These are phyloP conservation scores for Alternaria solani DNA, from an alignment of 2,329 filamentous ascomycete species.

Conservation along the genomic window DNA sequence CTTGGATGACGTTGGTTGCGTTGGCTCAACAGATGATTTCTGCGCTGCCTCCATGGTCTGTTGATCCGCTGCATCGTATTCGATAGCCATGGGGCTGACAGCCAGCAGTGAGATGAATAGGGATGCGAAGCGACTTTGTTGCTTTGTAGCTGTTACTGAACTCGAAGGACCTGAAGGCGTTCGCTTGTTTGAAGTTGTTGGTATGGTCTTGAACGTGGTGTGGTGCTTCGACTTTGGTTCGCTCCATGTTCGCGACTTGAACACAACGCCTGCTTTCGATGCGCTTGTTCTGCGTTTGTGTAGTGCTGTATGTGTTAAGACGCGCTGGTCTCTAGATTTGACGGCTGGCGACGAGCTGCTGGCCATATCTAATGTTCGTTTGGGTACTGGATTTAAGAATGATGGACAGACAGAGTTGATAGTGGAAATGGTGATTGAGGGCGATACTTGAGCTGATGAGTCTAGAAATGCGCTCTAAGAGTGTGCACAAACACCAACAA, in stretches of 20 bases:
- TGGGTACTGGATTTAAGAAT: not conserved
- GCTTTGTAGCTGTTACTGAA: slow-evolving; percentile 17
- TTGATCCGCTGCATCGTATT: slow-evolving; percentile 20
- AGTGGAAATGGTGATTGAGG: not conserved
- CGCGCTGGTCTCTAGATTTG: too few species aligned
- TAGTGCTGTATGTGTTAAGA: not conserved
- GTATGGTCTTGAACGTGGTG: not conserved
- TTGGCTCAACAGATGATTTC: slow-evolving; percentile 2
- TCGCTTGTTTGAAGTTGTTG: not conserved
- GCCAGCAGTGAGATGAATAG: slow-evolving; percentile 29
- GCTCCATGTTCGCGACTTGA: slow-evolving; percentile 12
- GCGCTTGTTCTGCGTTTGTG: slow-evolving; percentile 2
- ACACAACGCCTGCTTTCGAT: slow-evolving; percentile 6
- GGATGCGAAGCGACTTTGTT: slow-evolving; percentile 24
- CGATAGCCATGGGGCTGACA: slow-evolving; percentile 25
- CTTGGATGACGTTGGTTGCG: slow-evolving; percentile 10
- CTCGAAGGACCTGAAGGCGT: not conserved
- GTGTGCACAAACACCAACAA: not conserved
- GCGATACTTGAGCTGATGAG: not conserved
- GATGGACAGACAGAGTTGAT: not conserved
- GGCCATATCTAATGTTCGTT: not conserved
- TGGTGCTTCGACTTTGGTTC: not conserved
- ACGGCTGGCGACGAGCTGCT: not conserved
- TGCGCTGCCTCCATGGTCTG: slow-evolving; percentile 28
- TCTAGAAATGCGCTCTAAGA: not conserved